A percentile compares a stretch with the other conserved stretches of the same genome.
phyloP scores from a whole-genome alignment of 306 rosid species.

The Acmispon strigosus region DNA sequence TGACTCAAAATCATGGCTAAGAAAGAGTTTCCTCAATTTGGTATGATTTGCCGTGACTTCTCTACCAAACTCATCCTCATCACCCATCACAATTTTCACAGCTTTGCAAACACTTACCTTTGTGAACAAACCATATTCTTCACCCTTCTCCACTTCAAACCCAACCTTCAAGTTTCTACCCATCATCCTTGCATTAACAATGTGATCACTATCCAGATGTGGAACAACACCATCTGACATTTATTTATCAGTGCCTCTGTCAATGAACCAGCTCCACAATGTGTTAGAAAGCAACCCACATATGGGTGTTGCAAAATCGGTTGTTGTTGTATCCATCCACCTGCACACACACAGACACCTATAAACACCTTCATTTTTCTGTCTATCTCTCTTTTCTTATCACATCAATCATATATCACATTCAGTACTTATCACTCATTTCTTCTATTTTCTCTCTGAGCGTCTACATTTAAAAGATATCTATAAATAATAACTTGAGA shows the following conservation, averaged over 20 bases:
- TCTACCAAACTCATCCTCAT: slow-evolving; percentile 29
- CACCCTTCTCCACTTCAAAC: slow-evolving; percentile 44
- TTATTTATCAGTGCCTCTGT: slow-evolving; percentile 33
- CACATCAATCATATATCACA: too few species aligned
- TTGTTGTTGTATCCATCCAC: slow-evolving; percentile 55
- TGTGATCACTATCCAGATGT: slow-evolving; percentile 27
- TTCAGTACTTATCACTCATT: too few species aligned
- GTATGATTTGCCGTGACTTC: slow-evolving; percentile 31
- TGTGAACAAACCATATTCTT: slow-evolving; percentile 40
- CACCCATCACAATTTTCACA: slow-evolving; percentile 38
- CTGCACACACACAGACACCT: too few species aligned
- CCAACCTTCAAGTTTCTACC: slow-evolving; percentile 28
- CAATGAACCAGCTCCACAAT: slow-evolving; percentile 49
- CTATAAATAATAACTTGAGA: too few species aligned
- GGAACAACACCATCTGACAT: slow-evolving; percentile 40
- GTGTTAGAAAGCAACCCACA: slow-evolving; percentile 56
- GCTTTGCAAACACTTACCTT: slow-evolving; percentile 37
- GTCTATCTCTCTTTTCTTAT: slow-evolving; percentile 13
- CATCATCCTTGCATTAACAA: slow-evolving; percentile 32
- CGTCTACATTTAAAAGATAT: too few species aligned
- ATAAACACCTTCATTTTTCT: too few species aligned
- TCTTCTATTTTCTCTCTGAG: too few species aligned
- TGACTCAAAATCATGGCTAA: background rate
- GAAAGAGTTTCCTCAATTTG: slow-evolving; percentile 24
- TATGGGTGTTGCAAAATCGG: slow-evolving; percentile 40